phyloP scores from a whole-genome alignment of 1,284 basidiomycete species.

The Boletus semigastroideus region DNA sequence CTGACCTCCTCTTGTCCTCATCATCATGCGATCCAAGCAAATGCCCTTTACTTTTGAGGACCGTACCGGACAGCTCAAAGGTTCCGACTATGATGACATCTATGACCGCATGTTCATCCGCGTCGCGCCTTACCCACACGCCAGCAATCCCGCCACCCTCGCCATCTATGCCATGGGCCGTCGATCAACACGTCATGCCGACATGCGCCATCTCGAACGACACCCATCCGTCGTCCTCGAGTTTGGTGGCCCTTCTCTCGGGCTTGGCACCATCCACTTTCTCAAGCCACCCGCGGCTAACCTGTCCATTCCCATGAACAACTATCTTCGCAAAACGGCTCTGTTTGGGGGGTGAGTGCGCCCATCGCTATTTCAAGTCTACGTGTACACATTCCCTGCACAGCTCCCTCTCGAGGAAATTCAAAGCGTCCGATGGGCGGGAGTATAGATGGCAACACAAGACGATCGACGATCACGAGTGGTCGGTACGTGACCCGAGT shows the following conservation, averaged over 20 bases:
- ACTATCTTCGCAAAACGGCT: conserved; percentile 58
- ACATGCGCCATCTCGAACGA: conserved; percentile 48
- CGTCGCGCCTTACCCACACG: conserved; percentile 45
- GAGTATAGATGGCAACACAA: conserved; percentile 66
- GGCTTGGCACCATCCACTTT: conserved; percentile 59
- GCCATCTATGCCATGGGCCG: conserved; percentile 61
- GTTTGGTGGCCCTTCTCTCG: conserved; percentile 48
- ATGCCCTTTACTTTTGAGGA: conserved; percentile 65
- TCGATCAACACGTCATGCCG: conserved; percentile 56
- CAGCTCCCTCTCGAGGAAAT: conserved; percentile 65
- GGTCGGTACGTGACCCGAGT: conserved; percentile 49
- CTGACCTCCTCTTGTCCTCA: background rate
- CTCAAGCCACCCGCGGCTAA: conserved; percentile 37
- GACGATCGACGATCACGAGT: conserved; percentile 56
- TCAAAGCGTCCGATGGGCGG: conserved; percentile 59
- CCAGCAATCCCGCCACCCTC: conserved; percentile 31
- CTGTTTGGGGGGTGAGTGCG: conserved; percentile 59
- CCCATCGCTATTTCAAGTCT: background rate
- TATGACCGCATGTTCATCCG: conserved; percentile 72
- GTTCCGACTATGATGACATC: conserved; percentile 69
- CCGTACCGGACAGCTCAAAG: conserved; percentile 55
- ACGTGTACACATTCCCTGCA: background rate
- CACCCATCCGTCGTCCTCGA: conserved; percentile 57
- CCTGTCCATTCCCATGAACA: conserved; percentile 52
- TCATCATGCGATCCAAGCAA: conserved; percentile 25